A percentile compares a stretch with the other conserved stretches of the same genome.
These are phyloP conservation scores for Suillus variegatus DNA, from an alignment of 768 basidiomycete species.

Conservation along the genomic window DNA sequence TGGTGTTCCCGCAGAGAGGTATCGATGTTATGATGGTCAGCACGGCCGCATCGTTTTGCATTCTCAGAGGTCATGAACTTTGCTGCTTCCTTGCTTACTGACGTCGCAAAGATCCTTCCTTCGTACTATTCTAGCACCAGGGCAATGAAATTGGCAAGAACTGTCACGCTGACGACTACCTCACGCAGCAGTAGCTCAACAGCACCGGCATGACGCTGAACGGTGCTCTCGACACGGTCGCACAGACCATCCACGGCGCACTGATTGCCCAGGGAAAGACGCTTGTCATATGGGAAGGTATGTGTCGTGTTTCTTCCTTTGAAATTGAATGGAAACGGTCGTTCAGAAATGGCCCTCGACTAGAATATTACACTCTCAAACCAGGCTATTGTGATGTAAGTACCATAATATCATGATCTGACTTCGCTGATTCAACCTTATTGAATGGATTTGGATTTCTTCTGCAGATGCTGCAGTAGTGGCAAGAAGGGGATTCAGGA, in stretches of 20 bases:
- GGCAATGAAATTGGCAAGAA: slow-evolving; percentile 72
- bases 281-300: slow-evolving; percentile 49
- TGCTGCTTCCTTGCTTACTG: slow-evolving; percentile 45
- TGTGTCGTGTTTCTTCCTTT: not conserved
- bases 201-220: slow-evolving; percentile 38
- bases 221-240: slow-evolving; percentile 41
- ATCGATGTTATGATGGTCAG: no score
- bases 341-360: slow-evolving; percentile 62
- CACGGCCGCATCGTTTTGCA: no score
- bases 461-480: no score
- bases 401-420: slow-evolving; percentile 9
- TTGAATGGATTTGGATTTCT: not conserved
- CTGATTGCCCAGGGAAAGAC: slow-evolving; percentile 37
- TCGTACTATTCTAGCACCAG: slow-evolving; percentile 68
- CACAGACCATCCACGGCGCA: slow-evolving; percentile 34
- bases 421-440: slow-evolving; percentile 6
- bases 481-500: no score
- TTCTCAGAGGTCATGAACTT: slow-evolving; percentile 27
- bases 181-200: slow-evolving; percentile 46
- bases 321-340: not conserved
- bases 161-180: slow-evolving; percentile 60
- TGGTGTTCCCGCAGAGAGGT: not conserved
- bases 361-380: slow-evolving; percentile 49
- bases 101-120: slow-evolving; percentile 51
- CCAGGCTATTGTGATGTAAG: slow-evolving; percentile 59